Conservation (phyloP, 2,329 filamentous ascomycete genomes). For the Byssochlamys sp. region DNA sequence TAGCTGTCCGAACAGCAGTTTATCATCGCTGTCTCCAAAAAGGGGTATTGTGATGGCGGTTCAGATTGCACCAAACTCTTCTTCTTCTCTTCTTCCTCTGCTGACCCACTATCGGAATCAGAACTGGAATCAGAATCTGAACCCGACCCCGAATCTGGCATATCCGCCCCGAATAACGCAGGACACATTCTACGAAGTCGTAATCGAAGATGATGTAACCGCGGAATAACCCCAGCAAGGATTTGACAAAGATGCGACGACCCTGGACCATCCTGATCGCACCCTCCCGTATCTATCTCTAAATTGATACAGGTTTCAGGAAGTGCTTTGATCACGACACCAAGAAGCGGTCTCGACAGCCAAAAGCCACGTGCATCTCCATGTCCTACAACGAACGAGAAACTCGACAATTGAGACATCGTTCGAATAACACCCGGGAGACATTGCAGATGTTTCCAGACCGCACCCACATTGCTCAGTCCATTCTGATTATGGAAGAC, state of each 20-base stretch:
- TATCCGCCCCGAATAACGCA: background rate
- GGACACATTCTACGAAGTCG: background rate
- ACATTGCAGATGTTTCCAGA: background rate
- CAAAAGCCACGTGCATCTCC: background rate
- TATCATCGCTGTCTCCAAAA: background rate
- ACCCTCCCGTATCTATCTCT: background rate
- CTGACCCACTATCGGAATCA: too few species aligned
- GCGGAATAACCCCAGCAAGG: background rate
- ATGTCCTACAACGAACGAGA: background rate
- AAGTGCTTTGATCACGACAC: background rate
- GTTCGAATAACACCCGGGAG: background rate
- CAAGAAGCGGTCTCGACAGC: background rate
- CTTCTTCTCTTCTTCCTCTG: background rate
- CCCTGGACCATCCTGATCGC: background rate
- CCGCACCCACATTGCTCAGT: background rate
- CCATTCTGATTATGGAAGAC: background rate
- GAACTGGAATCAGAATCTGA: background rate
- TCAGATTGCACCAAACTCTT: background rate
- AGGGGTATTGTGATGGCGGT: background rate
- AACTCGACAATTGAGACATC: background rate
- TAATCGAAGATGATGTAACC: background rate
- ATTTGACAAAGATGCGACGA: background rate
- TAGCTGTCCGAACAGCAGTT: background rate
- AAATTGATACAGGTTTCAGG: background rate
- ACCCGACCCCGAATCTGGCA: background rate